These are phyloP conservation scores for Hygrocybe punicea DNA, from an alignment of 768 basidiomycete genomes.

Conservation along the genomic window DNA sequence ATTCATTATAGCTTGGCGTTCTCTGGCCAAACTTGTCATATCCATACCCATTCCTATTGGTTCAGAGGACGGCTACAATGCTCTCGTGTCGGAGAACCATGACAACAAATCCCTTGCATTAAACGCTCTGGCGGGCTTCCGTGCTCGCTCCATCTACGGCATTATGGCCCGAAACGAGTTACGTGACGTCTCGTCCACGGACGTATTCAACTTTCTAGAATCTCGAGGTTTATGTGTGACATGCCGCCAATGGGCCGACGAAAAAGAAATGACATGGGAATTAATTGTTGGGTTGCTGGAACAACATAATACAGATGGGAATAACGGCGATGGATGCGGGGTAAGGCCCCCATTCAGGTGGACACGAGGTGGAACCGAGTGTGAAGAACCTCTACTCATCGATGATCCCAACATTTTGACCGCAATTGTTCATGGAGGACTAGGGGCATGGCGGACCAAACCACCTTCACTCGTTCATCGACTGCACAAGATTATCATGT, in stretches of 20 bases:
- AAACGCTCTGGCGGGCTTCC: neutral
- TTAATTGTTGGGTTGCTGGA: neutral
- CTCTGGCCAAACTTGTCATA: neutral
- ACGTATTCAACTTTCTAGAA: neutral
- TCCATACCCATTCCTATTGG: neutral
- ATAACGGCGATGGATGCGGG: neutral
- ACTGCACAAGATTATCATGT: neutral
- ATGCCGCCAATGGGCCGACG: neutral
- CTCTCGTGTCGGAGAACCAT: neutral
- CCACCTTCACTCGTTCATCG: neutral
- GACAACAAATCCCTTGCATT: neutral
- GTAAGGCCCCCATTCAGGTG: neutral
- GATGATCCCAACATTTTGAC: neutral
- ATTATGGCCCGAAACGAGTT: neutral
- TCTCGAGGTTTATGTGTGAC: neutral
- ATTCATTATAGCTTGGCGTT: neutral
- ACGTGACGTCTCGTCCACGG: neutral
- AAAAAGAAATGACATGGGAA: neutral
- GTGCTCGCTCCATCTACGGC: neutral
- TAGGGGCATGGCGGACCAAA: neutral
- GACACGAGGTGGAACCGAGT: neutral
- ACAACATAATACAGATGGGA: neutral
- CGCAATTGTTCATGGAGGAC: neutral
- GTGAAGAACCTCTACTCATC: neutral
- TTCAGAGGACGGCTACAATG: neutral